A percentile compares a stretch with the other conserved stretches of the same genome.
Conservation (phyloP, 2,329 filamentous ascomycete species). For the Venturia asperata region DNA sequence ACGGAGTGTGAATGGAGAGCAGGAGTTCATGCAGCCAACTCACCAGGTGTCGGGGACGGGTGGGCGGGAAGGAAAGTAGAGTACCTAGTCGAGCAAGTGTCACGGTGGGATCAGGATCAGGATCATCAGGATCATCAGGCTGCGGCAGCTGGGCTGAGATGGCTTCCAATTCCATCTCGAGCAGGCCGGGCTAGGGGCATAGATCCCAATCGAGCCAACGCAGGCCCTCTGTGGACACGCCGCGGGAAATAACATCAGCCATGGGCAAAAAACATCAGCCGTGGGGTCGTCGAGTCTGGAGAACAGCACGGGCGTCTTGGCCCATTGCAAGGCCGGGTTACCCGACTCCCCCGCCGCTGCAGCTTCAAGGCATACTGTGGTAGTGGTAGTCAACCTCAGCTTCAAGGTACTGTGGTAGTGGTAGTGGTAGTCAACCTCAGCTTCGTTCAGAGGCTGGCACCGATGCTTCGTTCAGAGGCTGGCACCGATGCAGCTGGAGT, state of each 20-base stretch:
- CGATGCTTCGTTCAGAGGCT: no score
- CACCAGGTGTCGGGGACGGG: neutral
- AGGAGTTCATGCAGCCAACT: constrained; percentile 15
- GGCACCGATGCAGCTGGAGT: no score
- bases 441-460: no score
- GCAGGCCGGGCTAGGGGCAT: neutral
- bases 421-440: no score
- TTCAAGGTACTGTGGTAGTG: no score
- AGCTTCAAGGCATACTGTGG: no score
- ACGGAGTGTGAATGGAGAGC: constrained; percentile 14
- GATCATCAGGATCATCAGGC: no score
- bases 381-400: no score
- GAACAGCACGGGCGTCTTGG: constrained; percentile 1
- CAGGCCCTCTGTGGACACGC: neutral
- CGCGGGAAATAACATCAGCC: neutral
- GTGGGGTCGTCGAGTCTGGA: no score
- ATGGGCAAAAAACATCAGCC: no score
- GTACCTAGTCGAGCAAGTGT: neutral
- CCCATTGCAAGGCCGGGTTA: neutral
- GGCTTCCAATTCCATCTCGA: neutral
- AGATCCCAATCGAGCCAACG: neutral
- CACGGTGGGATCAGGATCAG: no score
- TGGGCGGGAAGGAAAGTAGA: neutral
- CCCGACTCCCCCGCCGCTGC: no score
- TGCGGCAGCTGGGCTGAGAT: neutral